Percentiles rank a stretch among this genome's conserved stretches.
phyloP scores from a whole-genome alignment of 2,329 filamentous ascomycete genomes.

The Epicoccum nigrum region DNA sequence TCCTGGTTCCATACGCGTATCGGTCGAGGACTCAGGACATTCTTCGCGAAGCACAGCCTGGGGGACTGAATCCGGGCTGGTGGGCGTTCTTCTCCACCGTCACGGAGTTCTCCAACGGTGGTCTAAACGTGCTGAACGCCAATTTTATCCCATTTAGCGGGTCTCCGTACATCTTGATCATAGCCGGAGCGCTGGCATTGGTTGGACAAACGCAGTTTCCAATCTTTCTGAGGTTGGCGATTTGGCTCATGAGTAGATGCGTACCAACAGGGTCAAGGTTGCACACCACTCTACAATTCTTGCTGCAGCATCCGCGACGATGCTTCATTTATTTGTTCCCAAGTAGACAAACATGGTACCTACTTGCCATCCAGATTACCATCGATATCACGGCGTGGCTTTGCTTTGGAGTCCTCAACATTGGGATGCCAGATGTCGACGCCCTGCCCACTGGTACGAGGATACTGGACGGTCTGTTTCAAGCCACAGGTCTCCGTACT shows the following conservation, averaged over 20 bases:
- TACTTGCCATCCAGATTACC: constrained; percentile 64
- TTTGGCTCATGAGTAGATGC: constrained; percentile 62
- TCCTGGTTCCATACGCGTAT: constrained; percentile 55
- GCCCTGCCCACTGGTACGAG: constrained; percentile 60
- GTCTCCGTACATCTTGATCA: constrained; percentile 54
- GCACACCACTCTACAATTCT: constrained; percentile 59
- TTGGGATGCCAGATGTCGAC: constrained; percentile 64
- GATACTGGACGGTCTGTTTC: constrained; percentile 69
- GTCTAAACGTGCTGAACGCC: constrained; percentile 61
- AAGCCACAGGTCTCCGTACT: constrained; percentile 65
- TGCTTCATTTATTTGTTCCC: constrained; percentile 72
- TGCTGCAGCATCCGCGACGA: constrained; percentile 67
- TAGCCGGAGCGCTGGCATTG: constrained; percentile 56
- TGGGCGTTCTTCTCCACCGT: constrained; percentile 52
- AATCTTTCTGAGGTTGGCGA: constrained; percentile 61
- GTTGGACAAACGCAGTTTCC: constrained; percentile 65
- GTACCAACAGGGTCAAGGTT: constrained; percentile 49
- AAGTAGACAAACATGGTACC: constrained; percentile 67
- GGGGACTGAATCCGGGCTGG: constrained; percentile 39
- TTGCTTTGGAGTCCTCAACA: constrained; percentile 69
- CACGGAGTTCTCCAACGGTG: constrained; percentile 61
- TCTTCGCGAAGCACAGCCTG: constrained; percentile 48
- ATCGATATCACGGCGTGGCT: constrained; percentile 70
- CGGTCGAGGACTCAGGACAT: constrained; percentile 48
- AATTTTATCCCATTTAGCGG: constrained; percentile 66